phyloP scores from a whole-genome alignment of 2,329 filamentous ascomycete species.

The Verticillium longisporum region DNA sequence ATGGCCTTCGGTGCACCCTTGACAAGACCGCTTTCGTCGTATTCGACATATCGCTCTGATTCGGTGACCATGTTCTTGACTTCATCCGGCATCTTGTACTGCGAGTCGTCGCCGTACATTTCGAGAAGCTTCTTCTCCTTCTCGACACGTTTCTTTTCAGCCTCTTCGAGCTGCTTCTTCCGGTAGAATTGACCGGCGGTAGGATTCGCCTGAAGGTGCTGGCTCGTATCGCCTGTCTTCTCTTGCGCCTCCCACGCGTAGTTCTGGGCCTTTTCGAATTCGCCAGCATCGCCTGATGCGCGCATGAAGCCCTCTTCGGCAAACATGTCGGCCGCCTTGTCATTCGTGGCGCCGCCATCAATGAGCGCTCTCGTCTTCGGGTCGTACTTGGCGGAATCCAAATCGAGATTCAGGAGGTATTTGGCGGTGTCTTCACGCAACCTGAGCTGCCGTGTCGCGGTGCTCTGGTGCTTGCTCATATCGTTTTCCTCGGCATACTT shows the following conservation, averaged over 20 bases:
- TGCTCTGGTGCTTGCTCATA: slow-evolving; percentile 90
- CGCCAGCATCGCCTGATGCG: slow-evolving; percentile 82
- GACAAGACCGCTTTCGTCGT: slow-evolving; percentile 82
- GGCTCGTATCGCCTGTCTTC: slow-evolving; percentile 65
- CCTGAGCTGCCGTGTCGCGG: slow-evolving; percentile 81
- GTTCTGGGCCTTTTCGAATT: slow-evolving; percentile 81
- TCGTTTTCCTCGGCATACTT: slow-evolving; percentile 93
- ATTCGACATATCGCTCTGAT: slow-evolving; percentile 85
- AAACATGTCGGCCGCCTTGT: slow-evolving; percentile 74
- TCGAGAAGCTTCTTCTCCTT: slow-evolving; percentile 66
- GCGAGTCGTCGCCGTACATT: slow-evolving; percentile 67
- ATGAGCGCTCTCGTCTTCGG: slow-evolving; percentile 92
- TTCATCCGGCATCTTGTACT: slow-evolving; percentile 49
- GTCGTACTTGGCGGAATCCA: slow-evolving; percentile 96
- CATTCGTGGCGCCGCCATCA: slow-evolving; percentile 71
- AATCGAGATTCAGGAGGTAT: slow-evolving; percentile 88
- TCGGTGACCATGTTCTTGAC: slow-evolving; percentile 59
- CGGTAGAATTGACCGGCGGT: slow-evolving; percentile 82
- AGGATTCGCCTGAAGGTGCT: slow-evolving; percentile 93
- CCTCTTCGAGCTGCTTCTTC: slow-evolving; percentile 72
- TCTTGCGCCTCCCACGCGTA: slow-evolving; percentile 97
- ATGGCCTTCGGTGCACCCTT: slow-evolving; percentile 76
- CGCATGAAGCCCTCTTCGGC: slow-evolving; percentile 91
- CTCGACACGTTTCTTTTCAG: slow-evolving; percentile 59
- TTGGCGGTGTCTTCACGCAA: slow-evolving; percentile 96